Evolutionary conservation across 2,329 filamentous ascomycete species (phyloP), one percentile per base, ranked within the genome.

Genomic region (Dactylonectria estremocensis): DNA sequence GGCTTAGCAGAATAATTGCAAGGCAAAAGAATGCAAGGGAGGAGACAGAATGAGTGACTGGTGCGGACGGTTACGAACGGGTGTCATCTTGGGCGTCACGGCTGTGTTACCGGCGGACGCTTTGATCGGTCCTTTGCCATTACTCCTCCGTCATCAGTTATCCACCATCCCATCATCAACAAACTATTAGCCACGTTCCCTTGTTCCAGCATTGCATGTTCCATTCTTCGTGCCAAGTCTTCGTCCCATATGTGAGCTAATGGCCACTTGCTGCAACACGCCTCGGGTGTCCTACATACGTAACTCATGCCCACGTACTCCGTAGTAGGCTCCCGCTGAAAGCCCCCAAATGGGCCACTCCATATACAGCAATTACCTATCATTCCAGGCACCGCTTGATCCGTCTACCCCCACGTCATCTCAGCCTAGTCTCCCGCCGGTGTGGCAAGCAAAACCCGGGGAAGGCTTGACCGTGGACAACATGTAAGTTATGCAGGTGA

Each of bases 11-110:
- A 28, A 28, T 4, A 28, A 28, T 28, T 62, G 65, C 64, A 69
- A 69, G 64, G 68, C 68, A 66, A 65, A 67, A 74, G 59, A 61
- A 16, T 22, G 20, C 37, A 46, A 48, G 22, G 18, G 31, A 43
- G 31, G 2, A 48, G n/a, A 8, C 18, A n/a, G 60, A 50, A 1
- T 28, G 24, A 28, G 11, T 18, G 20, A 49, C 62, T 59, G 56
- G 54, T 68, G 50, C 55, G 60, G 69, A 61, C 16, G 52, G 16
- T 61, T 53, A 45, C 37, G 43, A 20, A 48, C 55, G 40, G 10
- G 55, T 46, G 11, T 49, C 40, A 50, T 14, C 46, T 33, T 37
- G n/a, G n/a, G 16, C 31, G 45, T 55, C 31, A 5, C 46, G 52
- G 37, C 45, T 48, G 59, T 55, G 59, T 62, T 49, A 55, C 18